Conservation (phyloP, 352 stramenopile species). For the Globisporangium paddicum region DNA sequence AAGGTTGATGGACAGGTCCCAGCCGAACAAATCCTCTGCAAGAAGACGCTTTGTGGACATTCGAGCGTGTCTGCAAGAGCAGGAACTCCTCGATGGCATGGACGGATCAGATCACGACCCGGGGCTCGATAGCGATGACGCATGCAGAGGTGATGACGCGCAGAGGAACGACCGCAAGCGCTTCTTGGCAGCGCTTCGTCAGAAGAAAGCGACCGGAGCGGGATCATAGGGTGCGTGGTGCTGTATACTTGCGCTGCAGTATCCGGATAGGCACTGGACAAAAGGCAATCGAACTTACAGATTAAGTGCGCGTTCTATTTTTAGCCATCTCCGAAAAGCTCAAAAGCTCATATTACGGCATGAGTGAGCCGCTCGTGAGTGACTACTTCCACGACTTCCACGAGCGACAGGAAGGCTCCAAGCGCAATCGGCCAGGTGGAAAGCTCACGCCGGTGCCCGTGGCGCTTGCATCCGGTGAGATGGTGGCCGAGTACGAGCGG, state of each 20-base stretch:
- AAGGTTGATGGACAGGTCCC: background rate
- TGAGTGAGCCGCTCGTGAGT: background rate
- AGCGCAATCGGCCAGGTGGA: no score
- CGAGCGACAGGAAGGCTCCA: background rate
- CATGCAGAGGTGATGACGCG: background rate
- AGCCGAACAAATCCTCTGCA: background rate
- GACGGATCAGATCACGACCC: background rate
- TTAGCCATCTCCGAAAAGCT: no score
- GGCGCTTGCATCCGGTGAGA: conserved; percentile 12
- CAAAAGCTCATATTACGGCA: no score
- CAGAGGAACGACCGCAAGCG: background rate
- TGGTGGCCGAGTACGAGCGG: conserved; percentile 13
- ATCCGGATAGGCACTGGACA: no score
- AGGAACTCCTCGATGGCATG: background rate
- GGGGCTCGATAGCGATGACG: background rate
- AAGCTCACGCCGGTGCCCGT: conserved; percentile 5
- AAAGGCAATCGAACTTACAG: no score
- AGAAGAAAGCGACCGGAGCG: background rate
- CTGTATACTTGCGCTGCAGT: no score
- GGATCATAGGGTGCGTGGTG: no score
- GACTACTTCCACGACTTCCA: background rate
- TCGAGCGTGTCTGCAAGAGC: conserved; percentile 9
- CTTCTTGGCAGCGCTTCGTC: background rate
- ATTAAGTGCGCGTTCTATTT: no score
- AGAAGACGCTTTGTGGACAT: conserved; percentile 12